Evolutionary conservation across 1,284 basidiomycete species (phyloP).

Genomic region (Cutaneotrichosporon sp.): DNA sequence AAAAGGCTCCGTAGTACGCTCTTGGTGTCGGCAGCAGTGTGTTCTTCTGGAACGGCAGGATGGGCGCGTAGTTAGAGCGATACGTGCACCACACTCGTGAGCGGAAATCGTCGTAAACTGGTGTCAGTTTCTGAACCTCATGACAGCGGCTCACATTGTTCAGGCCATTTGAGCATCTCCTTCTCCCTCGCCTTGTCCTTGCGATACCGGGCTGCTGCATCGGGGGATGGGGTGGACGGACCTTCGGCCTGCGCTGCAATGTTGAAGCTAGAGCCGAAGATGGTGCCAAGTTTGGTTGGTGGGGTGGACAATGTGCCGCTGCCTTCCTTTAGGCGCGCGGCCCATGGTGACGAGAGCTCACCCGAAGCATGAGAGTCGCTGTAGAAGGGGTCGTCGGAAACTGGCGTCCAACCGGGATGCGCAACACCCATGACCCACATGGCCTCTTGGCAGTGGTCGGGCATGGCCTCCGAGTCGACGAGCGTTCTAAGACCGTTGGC

Average conservation of each 20-base stretch:
- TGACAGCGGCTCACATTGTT: conserved; percentile 45
- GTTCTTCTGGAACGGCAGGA: conserved; percentile 59
- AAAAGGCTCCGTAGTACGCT: conserved; percentile 58
- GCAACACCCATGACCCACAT: conserved; percentile 82
- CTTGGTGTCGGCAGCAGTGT: conserved; percentile 43
- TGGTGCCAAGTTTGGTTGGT: conserved; percentile 48
- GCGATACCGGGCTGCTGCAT: conserved; percentile 11
- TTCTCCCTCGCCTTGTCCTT: conserved; percentile 40
- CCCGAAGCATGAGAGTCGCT: neutral
- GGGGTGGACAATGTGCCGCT: conserved; percentile 15
- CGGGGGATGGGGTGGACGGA: conserved; percentile 15
- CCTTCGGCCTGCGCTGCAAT: conserved; percentile 15
- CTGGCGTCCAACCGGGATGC: conserved; percentile 59
- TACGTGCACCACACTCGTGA: conserved; percentile 89
- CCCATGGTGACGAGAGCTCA: conserved; percentile 16
- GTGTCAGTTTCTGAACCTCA: conserved; percentile 45
- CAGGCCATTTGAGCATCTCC: conserved; percentile 48
- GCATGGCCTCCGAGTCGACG: conserved; percentile 72
- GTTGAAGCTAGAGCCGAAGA: conserved; percentile 35
- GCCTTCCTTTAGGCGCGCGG: conserved; percentile 15
- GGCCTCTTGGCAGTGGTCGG: conserved; percentile 72
- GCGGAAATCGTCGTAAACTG: conserved; percentile 86
- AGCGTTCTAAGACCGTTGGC: conserved; percentile 66
- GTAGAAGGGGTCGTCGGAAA: conserved; percentile 8
- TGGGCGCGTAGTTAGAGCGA: conserved; percentile 80